Evolutionary conservation across 2,329 filamentous ascomycete genomes (phyloP), one percentile per base, ranked within the genome.

Genomic region (Cladosporium sp.): DNA sequence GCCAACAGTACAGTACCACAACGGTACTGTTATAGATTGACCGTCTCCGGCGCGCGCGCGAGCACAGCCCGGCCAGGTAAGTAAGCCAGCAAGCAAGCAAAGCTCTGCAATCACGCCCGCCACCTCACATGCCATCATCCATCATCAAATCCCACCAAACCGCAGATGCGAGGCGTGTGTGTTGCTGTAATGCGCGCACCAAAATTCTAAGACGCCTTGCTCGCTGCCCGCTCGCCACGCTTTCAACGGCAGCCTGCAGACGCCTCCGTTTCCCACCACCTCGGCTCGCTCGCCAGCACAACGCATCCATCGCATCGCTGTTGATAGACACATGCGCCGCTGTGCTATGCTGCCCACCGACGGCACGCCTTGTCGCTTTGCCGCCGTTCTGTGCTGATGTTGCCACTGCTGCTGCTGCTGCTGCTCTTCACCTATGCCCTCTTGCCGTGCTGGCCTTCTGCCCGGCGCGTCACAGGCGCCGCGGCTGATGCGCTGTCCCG

Each of bases 401-500:
- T 35, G 32, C 13, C 22, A 19, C 43, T 46, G n/a, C 12, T 35
- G 12, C 32, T 16, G 11, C 32, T 16, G 13, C 13, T 35, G 32
- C 13, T 35, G 32, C 43, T 46, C 43, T 47, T 22, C 35, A 47
- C 25, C 15, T 48, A n/a, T n/a, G 13, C 32, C 7, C 16, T 15
- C 35, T 15, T 30, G 35, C 43, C 43, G 36, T 27, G 36, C 45
- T 48, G 16, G 18, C 29, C 43, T 15, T 27, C 33, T 18, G 38
- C 36, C 45, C 45, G 36, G 45, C 45, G 45, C 45, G 45, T 40
- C 45, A 48, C 45, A 25, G 36, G 35, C 36, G 27, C 43, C 32
- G 40, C 48, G 48, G 48, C 41, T 50, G 48, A 50, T 50, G 48
- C 40, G 48, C 48, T 50, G 48, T 43, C 49, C 41, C 43, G 49